Base-by-base conservation (phyloP, 306 rosid species). In the Citrullus amarus region DNA sequence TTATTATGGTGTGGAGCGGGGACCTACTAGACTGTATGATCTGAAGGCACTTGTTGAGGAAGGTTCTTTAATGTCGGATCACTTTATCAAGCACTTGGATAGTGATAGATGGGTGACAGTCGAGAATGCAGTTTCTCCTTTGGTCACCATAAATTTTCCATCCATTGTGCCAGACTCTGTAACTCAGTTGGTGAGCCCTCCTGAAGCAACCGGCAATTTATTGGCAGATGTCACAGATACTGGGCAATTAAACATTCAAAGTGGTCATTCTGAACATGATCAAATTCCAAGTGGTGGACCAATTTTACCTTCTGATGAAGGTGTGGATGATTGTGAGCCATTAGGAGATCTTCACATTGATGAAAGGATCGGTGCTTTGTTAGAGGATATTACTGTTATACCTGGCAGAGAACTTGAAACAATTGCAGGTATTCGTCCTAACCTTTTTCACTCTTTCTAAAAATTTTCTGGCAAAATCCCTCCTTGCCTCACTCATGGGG, bases 191-290 rank as follows among this genome's bases (percentile, higher is more conserved):
- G 99, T 88, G 84, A 96, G 79, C 78, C 99, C 99, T 70, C 99
- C 99, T 18, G 98, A 96, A 86, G 98, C 99, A 83, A 84, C 99
- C 18, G 99, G 99, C 76, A 96, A 96, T 86, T 67, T 88, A n/a
- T 83, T 92, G 88, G 86, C 80, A 53, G 99, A 96, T 74, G 44
- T 83, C 48, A 88, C 87, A 66, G 96, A 91, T 81, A 38, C 79
- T 73, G 80, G 88, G 80, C 90, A 88, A 67, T 81, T 78, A 73
- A 87, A 81, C 84, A 71, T 80, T 74, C 86, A 78, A 81, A 79
- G 73, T 80, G 71, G 62, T 51, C 84, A 82, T 80, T 36, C 80
- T 72, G 81, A 85, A 81, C 92, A 87, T 54, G 82, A 74, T 75
- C 90, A 80, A 82, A 75, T 79, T 74, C 82, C 77, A 80, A 83